Evolutionary conservation across 2,329 filamentous ascomycete genomes (phyloP), one percentile per base, ranked within the genome.

Genomic region (Penicillium capsulatum): DNA sequence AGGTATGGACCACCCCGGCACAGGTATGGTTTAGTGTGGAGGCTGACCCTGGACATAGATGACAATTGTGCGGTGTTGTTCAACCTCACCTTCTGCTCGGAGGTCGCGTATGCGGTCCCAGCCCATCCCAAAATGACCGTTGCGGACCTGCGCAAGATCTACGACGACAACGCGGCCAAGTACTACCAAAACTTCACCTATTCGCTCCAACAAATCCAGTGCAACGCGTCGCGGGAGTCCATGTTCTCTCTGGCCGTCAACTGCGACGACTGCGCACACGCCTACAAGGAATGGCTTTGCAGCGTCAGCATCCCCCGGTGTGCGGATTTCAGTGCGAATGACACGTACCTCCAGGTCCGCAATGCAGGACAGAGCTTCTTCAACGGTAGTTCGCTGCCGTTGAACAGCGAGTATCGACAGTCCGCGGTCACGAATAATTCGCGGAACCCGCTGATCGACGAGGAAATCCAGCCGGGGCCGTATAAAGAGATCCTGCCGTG

Each of bases 201-300:
- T 53, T 87, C 83, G 9, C 73, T 98, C 27, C 80, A 84, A 48
- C 90, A 96, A 60, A 78, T 94, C 16, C 81, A 86, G 10, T 98
- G 92, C 72, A 82, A 95, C 54, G 83, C 87, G 2, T 77, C 77
- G 0, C 68, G 77, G 2, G 81, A 83, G 22, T 80, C 85, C 10
- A 77, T 79, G 48, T 98, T 94, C 68, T 95, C 89, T 1, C 79
- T 97, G 10, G 84, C 80, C 2, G 79, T 81, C 29, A 78, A 67
- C 51, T 98, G 92, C 70, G 65, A 71, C 30, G 77, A 94, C 63
- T 98, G 92, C 66, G 78, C 73, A 11, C 58, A 61, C 1, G 87
- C 88, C 7, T 98, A 98, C 75, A 96, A 94, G 64, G 74, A 81
- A 57, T 98, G 92, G 92, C 81, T 98, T 14, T 98, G 92, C 69